These are phyloP conservation scores for Vanrija sp. DNA, from an alignment of 1,284 basidiomycete species.

Conservation along the genomic window DNA sequence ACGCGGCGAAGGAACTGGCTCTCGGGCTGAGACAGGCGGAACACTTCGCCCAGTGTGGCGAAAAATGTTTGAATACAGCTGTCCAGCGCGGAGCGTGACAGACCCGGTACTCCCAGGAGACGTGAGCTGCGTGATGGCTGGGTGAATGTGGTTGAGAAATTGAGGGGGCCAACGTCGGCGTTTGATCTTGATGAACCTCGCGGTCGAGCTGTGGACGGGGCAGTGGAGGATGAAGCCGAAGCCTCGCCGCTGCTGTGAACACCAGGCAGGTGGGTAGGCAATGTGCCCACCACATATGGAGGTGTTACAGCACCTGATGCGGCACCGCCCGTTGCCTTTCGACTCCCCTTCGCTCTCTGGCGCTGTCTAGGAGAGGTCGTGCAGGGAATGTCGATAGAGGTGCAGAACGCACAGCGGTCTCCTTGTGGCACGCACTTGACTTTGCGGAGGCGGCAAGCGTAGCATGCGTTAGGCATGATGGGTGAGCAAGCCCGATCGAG, in stretches of 20 bases:
- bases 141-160: neutral
- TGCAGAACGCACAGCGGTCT: conserved; percentile 5
- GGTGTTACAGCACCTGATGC: too few species aligned
- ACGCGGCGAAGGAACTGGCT: conserved; percentile 1
- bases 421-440: conserved; percentile 2
- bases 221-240: neutral
- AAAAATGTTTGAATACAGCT: conserved; percentile 8
- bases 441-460: conserved; percentile 10
- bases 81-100: conserved; percentile 4
- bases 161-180: neutral
- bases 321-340: neutral
- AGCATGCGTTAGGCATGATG: conserved; percentile 3
- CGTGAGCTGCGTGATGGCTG: neutral
- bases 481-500: too few species aligned
- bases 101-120: conserved; percentile 5
- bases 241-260: neutral
- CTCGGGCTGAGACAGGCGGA: conserved; percentile 1
- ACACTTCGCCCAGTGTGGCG: conserved; percentile 4
- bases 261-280: too few species aligned
- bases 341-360: conserved; percentile 1
- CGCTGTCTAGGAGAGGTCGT: conserved; percentile 4
- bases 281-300: too few species aligned
- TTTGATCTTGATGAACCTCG: neutral
- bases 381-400: conserved; percentile 9
- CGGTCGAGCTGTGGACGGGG: neutral